Base-by-base conservation (phyloP, 176 grass and related monocot species). In the Carex littledalei region DNA sequence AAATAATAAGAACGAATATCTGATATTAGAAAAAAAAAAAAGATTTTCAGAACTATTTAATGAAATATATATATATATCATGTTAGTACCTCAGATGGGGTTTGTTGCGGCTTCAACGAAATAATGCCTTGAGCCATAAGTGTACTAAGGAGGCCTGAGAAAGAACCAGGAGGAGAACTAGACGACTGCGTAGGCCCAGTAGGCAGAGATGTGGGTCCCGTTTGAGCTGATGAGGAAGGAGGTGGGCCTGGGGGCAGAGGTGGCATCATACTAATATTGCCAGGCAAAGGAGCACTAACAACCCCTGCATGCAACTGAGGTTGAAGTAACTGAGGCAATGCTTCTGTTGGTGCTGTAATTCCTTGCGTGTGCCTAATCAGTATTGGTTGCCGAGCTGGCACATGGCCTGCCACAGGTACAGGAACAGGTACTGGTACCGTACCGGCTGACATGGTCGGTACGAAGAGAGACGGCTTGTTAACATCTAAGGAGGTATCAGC, bases 51-150 rank as follows among this genome's bases (percentile, higher is more conserved):
- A 89, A 64, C 26, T 70, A 82, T 20, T 50, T 52, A 67, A 72
- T 88, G 31, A 93, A 79, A 17, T 52, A 70, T 45, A 45, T 45
- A 8, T 53, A 47, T 35, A 5, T 4, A 67, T 58, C 21, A 56
- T 58, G n/a, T 60, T n/a, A 39, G 79, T 88, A 98, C 96, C 93
- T 98, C 90, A 71, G 83, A 59, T 85, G 89, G 88, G 26, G 65
- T n/a, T 31, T 63, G 81, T 9, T 69, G 63, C 32, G 86, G 84
- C 55, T 84, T 81, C 86, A 94, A 75, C 68, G 85, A 82, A 88
- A 99, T 95, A 79, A 99, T 65, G 87, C 97, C 97, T 9, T 94
- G 90, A 70, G 84, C 72, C 90, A 99, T 91, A 58, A 96, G 93
- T 59, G 91, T 96, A 90, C 84, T 90, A 81, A 99, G 88, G 15